Evolutionary conservation across 805 yeast species (phyloP).

Genomic region (Schwanniomyces pseudopolymorphus): DNA sequence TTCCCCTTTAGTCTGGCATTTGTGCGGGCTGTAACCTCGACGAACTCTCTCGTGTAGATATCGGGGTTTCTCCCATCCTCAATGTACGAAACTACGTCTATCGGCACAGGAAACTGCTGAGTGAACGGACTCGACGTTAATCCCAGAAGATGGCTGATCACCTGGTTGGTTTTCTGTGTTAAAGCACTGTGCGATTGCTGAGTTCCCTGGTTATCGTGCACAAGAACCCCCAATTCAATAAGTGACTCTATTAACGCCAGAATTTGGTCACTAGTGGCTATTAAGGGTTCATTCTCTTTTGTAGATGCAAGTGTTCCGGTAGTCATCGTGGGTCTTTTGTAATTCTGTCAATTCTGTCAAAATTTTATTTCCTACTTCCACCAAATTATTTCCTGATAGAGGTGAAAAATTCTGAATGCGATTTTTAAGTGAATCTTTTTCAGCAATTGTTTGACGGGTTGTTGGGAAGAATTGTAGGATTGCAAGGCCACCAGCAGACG

Average conservation of each 20-base stretch:
- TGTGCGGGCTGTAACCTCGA: slow-evolving; percentile 86
- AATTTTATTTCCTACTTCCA: background rate
- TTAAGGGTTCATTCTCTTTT: slow-evolving; percentile 27
- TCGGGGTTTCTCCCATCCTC: slow-evolving; percentile 98
- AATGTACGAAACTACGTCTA: slow-evolving; percentile 86
- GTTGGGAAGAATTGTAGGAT: background rate
- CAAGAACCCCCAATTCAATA: slow-evolving; percentile 85
- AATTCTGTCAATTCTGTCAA: background rate
- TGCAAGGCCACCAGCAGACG: background rate
- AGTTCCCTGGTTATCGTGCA: slow-evolving; percentile 92
- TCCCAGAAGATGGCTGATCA: slow-evolving; percentile 34
- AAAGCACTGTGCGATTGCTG: slow-evolving; percentile 63
- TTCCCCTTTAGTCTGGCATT: slow-evolving; percentile 89
- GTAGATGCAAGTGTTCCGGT: slow-evolving; percentile 23
- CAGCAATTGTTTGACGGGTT: background rate
- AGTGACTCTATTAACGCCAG: slow-evolving; percentile 60
- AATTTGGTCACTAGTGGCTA: slow-evolving; percentile 29
- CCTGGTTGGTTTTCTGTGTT: slow-evolving; percentile 43
- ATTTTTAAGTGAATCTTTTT: slow-evolving; percentile 1
- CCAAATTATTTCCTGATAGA: background rate
- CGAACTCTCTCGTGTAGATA: slow-evolving; percentile 93
- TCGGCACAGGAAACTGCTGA: slow-evolving; percentile 55
- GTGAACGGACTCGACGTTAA: slow-evolving; percentile 32
- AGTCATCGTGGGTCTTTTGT: slow-evolving; percentile 21
- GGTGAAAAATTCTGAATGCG: slow-evolving; percentile 1